A percentile compares a stretch with the other conserved stretches of the same genome.
Conservation (phyloP, 495 filamentous ascomycete genomes). For the Annulohypoxylon nitens region DNA sequence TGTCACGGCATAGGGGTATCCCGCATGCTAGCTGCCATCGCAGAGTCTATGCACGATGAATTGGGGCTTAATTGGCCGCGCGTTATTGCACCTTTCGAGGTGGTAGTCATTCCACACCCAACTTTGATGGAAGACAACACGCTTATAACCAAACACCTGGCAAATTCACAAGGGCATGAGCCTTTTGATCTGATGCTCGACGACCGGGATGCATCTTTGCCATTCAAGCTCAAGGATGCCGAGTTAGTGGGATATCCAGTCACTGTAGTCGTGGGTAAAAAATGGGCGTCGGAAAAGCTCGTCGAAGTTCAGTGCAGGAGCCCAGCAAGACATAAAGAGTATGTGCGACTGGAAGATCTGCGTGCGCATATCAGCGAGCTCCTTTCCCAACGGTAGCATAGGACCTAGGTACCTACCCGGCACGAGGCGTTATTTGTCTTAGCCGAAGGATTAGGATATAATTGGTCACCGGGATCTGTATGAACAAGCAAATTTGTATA, state of each 20-base stretch:
- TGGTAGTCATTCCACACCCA: conserved; percentile 72
- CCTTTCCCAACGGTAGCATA: conserved; percentile 50
- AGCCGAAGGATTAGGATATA: neutral
- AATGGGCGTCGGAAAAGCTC: conserved; percentile 72
- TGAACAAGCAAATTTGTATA: neutral
- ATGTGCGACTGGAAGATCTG: conserved; percentile 48
- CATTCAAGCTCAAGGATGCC: conserved; percentile 90
- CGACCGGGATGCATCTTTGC: conserved; percentile 76
- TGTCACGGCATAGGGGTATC: conserved; percentile 97
- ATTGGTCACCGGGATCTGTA: neutral
- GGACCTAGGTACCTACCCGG: neutral
- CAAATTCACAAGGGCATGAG: conserved; percentile 22
- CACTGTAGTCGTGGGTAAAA: conserved; percentile 79
- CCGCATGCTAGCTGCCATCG: conserved; percentile 87
- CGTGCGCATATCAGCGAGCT: conserved; percentile 56
- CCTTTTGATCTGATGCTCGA: conserved; percentile 74
- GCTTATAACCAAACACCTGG: conserved; percentile 70
- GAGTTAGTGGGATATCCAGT: conserved; percentile 91
- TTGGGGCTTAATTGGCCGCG: conserved; percentile 91
- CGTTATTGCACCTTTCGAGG: conserved; percentile 87
- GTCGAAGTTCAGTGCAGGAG: conserved; percentile 85
- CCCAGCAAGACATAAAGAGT: conserved; percentile 45
- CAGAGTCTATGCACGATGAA: conserved; percentile 76
- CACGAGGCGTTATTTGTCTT: neutral
- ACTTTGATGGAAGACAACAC: conserved; percentile 64